Evolutionary conservation across 2,329 filamentous ascomycete genomes (phyloP).

Genomic region (Fusarium fujikuroi): DNA sequence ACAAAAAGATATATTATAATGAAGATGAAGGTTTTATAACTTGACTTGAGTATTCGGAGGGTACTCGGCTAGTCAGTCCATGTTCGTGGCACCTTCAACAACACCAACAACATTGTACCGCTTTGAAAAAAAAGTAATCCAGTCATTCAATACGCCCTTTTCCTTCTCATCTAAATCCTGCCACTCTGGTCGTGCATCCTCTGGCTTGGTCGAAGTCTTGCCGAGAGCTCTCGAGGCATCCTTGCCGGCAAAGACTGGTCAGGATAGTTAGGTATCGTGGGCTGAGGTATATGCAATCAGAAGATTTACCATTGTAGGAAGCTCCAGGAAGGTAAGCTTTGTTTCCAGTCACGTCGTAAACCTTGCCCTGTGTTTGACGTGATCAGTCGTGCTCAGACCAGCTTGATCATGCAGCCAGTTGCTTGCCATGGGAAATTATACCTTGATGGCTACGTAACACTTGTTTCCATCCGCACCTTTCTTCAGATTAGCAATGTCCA

Average conservation of each 20-base stretch:
- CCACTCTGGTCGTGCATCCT: constrained; percentile 87
- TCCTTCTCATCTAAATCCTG: constrained; percentile 85
- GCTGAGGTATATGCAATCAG: neutral
- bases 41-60: constrained; percentile 34
- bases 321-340: constrained; percentile 84
- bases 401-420: constrained; percentile 1
- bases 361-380: constrained; percentile 73
- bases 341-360: constrained; percentile 95
- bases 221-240: constrained; percentile 94
- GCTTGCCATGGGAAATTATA: constrained; percentile 44
- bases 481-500: constrained; percentile 32
- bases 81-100: constrained; percentile 70
- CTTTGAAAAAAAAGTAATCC: constrained; percentile 97
- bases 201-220: constrained; percentile 84
- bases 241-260: constrained; percentile 90
- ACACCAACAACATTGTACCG: constrained; percentile 89
- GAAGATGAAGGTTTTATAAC: constrained; percentile 27
- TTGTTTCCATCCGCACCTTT: constrained; percentile 72
- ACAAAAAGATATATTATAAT: neutral
- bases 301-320: constrained; percentile 78
- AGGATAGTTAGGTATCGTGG: constrained; percentile 9
- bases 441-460: constrained; percentile 78
- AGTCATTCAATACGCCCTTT: constrained; percentile 86
- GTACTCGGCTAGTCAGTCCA: constrained; percentile 51
- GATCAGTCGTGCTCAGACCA: constrained; percentile 13